Evolutionary conservation across 2,329 filamentous ascomycete species (phyloP).

Genomic region (Ophiostoma montium): DNA sequence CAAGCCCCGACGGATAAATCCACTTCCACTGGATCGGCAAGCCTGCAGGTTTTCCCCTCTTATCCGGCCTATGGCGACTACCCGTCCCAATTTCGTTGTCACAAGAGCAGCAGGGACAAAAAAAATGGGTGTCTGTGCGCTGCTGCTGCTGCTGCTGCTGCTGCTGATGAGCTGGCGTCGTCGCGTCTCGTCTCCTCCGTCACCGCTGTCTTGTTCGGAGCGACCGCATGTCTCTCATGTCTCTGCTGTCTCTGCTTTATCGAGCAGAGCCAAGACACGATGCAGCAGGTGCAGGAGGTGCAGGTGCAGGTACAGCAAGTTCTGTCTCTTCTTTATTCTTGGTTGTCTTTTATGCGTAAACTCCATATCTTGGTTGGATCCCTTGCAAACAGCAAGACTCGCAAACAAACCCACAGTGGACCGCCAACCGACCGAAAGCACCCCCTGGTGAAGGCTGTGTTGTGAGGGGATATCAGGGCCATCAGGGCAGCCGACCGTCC

Average conservation of each 20-base stretch:
- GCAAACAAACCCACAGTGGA: background rate
- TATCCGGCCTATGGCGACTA: too few relatives aligned
- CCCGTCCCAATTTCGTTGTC: background rate
- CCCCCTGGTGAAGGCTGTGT: slow-evolving; percentile 1
- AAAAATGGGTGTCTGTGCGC: background rate
- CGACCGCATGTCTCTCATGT: too few relatives aligned
- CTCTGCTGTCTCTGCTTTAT: too few relatives aligned
- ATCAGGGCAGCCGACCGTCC: background rate
- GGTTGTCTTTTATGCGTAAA: background rate
- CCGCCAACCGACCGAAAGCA: background rate
- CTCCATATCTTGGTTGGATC: background rate
- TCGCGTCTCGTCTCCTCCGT: too few relatives aligned
- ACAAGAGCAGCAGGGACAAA: background rate
- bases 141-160: background rate
- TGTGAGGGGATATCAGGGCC: background rate
- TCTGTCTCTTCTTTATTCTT: background rate
- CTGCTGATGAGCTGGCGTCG: background rate
- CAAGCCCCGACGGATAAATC: too few relatives aligned
- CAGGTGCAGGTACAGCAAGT: background rate
- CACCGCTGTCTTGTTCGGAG: background rate
- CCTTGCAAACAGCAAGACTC: too few relatives aligned
- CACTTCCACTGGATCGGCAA: too few relatives aligned
- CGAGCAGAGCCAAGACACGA: too few relatives aligned
- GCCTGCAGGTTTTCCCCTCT: too few relatives aligned
- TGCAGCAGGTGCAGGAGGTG: too few relatives aligned